Conservation (phyloP, 306 rosid species). For the Abrus pulchellus region DNA sequence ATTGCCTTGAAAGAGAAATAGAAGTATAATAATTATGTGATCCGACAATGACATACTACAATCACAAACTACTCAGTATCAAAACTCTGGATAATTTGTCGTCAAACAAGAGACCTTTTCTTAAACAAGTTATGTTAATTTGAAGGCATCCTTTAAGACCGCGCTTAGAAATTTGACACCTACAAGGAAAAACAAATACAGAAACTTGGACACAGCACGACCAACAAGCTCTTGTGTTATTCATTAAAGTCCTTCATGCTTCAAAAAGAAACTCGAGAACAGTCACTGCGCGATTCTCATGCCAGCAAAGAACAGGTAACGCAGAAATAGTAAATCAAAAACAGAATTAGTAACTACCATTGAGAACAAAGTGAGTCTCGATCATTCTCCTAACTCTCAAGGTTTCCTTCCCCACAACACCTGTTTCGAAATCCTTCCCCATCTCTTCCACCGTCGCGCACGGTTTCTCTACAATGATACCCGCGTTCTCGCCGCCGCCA, state of each 20-base stretch:
- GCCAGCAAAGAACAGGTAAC: not conserved
- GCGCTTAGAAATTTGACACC: not conserved
- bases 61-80: not conserved
- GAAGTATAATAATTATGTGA: not conserved
- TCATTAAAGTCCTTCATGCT: not conserved
- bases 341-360: slow-evolving; percentile 56
- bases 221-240: not conserved
- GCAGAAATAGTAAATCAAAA: slow-evolving; percentile 11
- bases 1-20: slow-evolving; percentile 8
- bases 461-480: slow-evolving; percentile 43
- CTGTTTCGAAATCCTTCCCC: slow-evolving; percentile 67
- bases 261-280: not conserved
- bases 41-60: not conserved
- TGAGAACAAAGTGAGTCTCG: slow-evolving; percentile 67
- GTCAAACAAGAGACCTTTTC: slow-evolving; percentile 21
- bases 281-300: not conserved
- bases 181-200: not conserved
- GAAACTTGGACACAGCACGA: slow-evolving; percentile 7
- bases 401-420: slow-evolving; percentile 58
- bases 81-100: not conserved
- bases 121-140: not conserved
- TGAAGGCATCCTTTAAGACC: not conserved
- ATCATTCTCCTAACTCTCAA: slow-evolving; percentile 73
- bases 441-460: slow-evolving; percentile 92
- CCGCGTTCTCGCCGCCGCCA: slow-evolving; percentile 13